A percentile compares a stretch with the other conserved stretches of the same genome.
phyloP scores from a whole-genome alignment of 148 eudicot genomes.

The Selenicereus undatus region DNA sequence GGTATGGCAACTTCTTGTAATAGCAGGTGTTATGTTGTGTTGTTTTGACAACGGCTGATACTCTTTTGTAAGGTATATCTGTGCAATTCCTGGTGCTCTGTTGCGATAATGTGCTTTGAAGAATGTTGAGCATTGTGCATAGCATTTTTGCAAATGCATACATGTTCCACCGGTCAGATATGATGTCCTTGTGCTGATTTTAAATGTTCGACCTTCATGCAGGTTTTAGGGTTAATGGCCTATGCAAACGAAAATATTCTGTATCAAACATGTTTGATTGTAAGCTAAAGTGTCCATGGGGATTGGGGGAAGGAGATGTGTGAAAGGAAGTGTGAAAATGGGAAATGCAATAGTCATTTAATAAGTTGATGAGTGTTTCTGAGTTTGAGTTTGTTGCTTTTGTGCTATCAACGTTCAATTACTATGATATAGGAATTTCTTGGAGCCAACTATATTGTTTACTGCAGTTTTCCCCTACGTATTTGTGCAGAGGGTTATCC shows the following conservation, averaged over 20 bases:
- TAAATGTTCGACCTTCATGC: neutral
- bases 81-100: neutral
- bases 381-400: neutral
- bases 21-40: neutral
- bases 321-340: neutral
- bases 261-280: neutral
- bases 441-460: neutral
- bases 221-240: neutral
- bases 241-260: neutral
- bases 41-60: neutral
- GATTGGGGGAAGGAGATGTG: neutral
- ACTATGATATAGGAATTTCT: neutral
- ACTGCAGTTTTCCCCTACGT: neutral
- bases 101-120: neutral
- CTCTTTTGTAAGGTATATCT: neutral
- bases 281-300: neutral
- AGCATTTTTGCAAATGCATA: neutral
- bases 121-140: neutral
- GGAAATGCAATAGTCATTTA: neutral
- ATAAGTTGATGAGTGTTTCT: neutral
- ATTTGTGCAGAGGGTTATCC: neutral
- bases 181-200: neutral
- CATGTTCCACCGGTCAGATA: neutral
- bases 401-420: neutral
- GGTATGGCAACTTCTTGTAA: constrained; percentile 24